Conservation (phyloP, 1,284 basidiomycete genomes). For the Irpex lacteus region DNA sequence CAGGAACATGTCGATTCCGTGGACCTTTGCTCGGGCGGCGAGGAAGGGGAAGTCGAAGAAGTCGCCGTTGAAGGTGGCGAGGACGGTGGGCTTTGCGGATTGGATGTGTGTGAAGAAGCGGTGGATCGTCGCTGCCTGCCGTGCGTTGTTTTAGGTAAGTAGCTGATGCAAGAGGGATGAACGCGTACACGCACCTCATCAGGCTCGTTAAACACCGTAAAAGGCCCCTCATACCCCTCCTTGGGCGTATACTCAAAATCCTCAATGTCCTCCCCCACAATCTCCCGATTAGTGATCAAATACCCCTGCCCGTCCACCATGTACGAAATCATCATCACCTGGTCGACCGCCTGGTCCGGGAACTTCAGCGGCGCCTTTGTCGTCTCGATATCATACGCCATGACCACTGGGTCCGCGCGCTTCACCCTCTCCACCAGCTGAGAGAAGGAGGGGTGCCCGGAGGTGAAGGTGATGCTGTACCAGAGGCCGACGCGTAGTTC, state of each 20-base stretch:
- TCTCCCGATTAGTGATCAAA: conserved; percentile 97
- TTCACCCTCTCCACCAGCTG: conserved; percentile 86
- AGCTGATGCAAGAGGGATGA: background rate
- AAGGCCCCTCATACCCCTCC: conserved; percentile 97
- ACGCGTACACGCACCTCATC: conserved; percentile 69
- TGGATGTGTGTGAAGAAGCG: conserved; percentile 95
- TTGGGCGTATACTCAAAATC: conserved; percentile 99
- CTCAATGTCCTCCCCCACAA: conserved; percentile 96
- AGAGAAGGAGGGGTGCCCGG: conserved; percentile 78
- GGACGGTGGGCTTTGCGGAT: conserved; percentile 92
- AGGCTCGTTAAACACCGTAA: conserved; percentile 93
- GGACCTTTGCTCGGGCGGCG: conserved; percentile 81
- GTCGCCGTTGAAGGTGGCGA: conserved; percentile 99
- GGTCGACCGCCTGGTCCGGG: conserved; percentile 93
- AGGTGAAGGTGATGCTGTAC: conserved; percentile 87
- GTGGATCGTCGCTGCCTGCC: conserved; percentile 71
- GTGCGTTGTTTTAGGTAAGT: background rate
- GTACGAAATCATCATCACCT: conserved; percentile 99
- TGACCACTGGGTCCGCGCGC: conserved; percentile 98
- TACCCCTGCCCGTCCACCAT: conserved; percentile 98
- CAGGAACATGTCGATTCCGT: conserved; percentile 95
- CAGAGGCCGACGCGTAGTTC: conserved; percentile 96
- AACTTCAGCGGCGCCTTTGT: conserved; percentile 99
- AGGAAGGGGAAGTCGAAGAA: conserved; percentile 99
- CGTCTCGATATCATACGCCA: conserved; percentile 99